Evolutionary conservation across 177 flowering plant species (phyloP), one percentile per base, ranked within the genome.

Genomic region (Telopea speciosissima): DNA sequence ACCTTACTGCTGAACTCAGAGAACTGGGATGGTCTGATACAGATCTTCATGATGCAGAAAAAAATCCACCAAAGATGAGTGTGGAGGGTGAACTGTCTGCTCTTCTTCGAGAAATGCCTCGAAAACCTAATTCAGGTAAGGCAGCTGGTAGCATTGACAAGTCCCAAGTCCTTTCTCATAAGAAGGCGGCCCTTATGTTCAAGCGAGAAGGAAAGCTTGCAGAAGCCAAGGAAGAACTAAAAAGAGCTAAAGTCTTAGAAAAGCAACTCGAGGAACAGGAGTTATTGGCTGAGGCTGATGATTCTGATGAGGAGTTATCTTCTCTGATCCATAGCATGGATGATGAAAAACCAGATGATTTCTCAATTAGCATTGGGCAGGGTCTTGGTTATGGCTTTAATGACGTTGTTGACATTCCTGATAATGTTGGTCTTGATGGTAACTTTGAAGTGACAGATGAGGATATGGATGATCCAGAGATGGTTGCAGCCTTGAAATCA

Each of bases 141-240:
- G 77, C 70, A 62, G 61, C 76, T 54, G 66, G 56, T 64, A 78
- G 77, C 54, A 72, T 82, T 56, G 91, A 87, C 77, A 90, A 83
- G 70, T 73, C 86, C 60, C 78, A 88, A 75, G 95, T 94, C 24
- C 56, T 83, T 82, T 91, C 85, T 69, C 81, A 76, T 63, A 94
- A 89, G 82, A 94, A 78, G 74, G 88, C 79, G 75, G 97, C 97
- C 58, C 87, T 95, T 44, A 69, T 75, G 69, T 73, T 92, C 70
- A 95, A 95, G 81, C 93, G 97, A 49, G 94, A 88, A 81, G 99
- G 99, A 56, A 95, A 87, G 65, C 86, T 90, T 70, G 81, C 81
- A 22, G 99, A 92, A 82, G 97, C 99, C 62, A 92, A 95, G 83
- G 99, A 95, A 77, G 99, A 95, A 72, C 66, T 95, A 17, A 95